Conservation (phyloP, 805 yeast genomes). For the Priceomyces castillae region DNA sequence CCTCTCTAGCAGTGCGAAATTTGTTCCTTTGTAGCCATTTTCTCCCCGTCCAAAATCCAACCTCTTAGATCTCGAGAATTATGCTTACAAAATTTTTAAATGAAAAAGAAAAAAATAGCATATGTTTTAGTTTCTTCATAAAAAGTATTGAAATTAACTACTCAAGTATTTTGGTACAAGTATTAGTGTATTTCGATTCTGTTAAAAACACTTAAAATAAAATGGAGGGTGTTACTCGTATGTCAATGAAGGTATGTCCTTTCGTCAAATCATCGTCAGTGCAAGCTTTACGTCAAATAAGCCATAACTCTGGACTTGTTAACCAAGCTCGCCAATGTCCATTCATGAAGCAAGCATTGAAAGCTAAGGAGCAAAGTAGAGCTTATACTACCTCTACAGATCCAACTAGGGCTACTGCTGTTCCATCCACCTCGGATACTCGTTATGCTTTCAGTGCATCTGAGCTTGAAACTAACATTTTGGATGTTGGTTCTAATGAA, state of each 20-base stretch:
- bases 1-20: too few relatives aligned
- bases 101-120: neutral
- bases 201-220: neutral
- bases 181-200: neutral
- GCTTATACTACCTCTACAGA: slow-evolving; percentile 47
- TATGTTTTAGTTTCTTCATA: neutral
- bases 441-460: slow-evolving; percentile 31
- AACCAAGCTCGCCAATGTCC: slow-evolving; percentile 77
- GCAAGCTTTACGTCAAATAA: slow-evolving; percentile 56
- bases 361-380: slow-evolving; percentile 39
- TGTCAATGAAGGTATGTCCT: slow-evolving; percentile 80
- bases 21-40: neutral
- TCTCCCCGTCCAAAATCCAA: neutral
- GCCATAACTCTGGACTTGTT: slow-evolving; percentile 45
- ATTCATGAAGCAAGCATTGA: slow-evolving; percentile 80
- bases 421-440: slow-evolving; percentile 34
- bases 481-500: slow-evolving; percentile 45
- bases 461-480: slow-evolving; percentile 18
- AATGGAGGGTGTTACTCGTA: slow-evolving; percentile 80
- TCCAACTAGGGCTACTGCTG: slow-evolving; percentile 45
- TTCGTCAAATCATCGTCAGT: slow-evolving; percentile 66
- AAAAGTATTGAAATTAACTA: neutral
- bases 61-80: slow-evolving; percentile 6
- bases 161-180: neutral
- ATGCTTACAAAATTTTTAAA: neutral